A percentile compares a stretch with the other conserved stretches of the same genome.
Evolutionary conservation across 108 stramenopile species (phyloP).

Genomic region (Aureococcus anophagefferens): DNA sequence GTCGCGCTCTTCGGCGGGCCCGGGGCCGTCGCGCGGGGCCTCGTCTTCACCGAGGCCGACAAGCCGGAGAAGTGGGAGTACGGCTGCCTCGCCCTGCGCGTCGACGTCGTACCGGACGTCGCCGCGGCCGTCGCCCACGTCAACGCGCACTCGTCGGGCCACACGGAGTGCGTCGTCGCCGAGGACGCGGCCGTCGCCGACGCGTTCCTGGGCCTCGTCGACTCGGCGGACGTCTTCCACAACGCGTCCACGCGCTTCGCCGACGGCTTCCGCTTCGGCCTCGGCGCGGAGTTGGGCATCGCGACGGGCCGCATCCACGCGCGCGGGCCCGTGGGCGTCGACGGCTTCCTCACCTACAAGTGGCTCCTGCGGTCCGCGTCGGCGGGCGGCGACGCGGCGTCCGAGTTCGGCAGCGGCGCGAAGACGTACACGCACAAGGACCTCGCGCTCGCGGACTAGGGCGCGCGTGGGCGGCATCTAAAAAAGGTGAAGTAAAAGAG

Average conservation of each 20-base stretch:
- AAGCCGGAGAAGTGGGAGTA: conserved; percentile 74
- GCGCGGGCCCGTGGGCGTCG: conserved; percentile 92
- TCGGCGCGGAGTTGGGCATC: conserved; percentile 96
- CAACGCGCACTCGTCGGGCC: conserved; percentile 77
- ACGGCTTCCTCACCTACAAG: conserved; percentile 88
- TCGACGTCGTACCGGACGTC: conserved; percentile 76
- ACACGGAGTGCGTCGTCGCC: conserved; percentile 88
- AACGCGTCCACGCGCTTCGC: conserved; percentile 95
- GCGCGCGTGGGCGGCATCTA: no score
- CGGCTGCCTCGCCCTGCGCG: conserved; percentile 79
- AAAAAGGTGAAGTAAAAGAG: no score
- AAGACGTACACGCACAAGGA: neutral
- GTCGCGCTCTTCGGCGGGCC: conserved; percentile 80
- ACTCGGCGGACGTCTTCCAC: conserved; percentile 94
- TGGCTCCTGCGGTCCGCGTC: conserved; percentile 65
- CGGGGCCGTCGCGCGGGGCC: conserved; percentile 44
- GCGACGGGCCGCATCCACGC: conserved; percentile 92
- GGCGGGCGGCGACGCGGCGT: neutral
- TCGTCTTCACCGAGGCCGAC: conserved; percentile 56
- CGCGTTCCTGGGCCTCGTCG: conserved; percentile 73
- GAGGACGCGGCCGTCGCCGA: conserved; percentile 69
- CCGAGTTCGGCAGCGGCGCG: neutral
- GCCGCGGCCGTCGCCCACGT: conserved; percentile 90
- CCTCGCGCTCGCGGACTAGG: neutral
- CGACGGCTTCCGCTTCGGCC: conserved; percentile 93